phyloP scores from a whole-genome alignment of 2,329 filamentous ascomycete genomes.

The Claviceps sp. region DNA sequence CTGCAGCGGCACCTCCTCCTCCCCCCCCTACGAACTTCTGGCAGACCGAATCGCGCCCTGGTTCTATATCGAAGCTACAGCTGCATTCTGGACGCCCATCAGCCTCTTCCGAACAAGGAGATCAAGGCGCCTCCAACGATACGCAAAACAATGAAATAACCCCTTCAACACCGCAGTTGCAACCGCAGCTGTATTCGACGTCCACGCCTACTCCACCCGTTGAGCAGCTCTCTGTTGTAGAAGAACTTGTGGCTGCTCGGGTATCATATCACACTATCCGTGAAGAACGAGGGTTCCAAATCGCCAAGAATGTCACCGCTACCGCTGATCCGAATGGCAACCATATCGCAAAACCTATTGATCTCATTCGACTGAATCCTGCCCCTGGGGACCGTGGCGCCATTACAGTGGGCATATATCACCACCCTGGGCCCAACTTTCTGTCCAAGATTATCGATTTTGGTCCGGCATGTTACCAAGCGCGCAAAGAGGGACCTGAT shows the following conservation, averaged over 20 bases:
- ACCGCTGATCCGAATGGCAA: constrained; percentile 58
- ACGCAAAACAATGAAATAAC: constrained; percentile 22
- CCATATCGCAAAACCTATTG: constrained; percentile 70
- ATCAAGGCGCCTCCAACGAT: constrained; percentile 14
- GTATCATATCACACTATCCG: constrained; percentile 72
- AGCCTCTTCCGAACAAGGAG: constrained; percentile 24
- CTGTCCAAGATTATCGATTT: constrained; percentile 59
- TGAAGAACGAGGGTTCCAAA: constrained; percentile 78
- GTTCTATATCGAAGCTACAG: constrained; percentile 27
- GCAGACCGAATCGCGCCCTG: constrained; percentile 30
- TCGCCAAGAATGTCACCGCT: constrained; percentile 57
- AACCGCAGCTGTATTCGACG: constrained; percentile 14
- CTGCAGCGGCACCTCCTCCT: constrained; percentile 31
- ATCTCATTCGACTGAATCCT: constrained; percentile 58
- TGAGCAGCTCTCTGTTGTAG: constrained; percentile 38
- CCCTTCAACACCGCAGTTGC: constrained; percentile 7
- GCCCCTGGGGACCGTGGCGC: constrained; percentile 54
- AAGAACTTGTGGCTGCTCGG: constrained; percentile 61
- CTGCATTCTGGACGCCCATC: constrained; percentile 30
- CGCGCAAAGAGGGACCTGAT: constrained; percentile 36
- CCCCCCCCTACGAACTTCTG: constrained; percentile 33
- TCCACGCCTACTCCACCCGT: constrained; percentile 19
- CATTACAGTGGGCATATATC: constrained; percentile 71
- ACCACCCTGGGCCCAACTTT: constrained; percentile 62
- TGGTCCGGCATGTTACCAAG: constrained; percentile 59